Evolutionary conservation across 768 basidiomycete species (phyloP), one percentile per base, ranked within the genome.

Genomic region (Lactifluus subvellereus): DNA sequence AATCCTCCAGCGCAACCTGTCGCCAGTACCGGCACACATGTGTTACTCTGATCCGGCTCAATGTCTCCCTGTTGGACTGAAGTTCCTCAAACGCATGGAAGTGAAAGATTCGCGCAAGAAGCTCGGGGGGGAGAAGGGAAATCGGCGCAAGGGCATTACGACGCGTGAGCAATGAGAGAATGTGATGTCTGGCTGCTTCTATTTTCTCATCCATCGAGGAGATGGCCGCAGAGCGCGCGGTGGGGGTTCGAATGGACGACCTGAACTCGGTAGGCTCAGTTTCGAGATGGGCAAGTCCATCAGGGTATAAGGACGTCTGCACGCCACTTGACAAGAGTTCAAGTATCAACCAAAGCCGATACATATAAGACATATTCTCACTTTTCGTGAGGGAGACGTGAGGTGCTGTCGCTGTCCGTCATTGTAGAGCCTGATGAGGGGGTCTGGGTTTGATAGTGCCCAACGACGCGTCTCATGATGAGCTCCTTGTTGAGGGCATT

Each of bases 11-110:
- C 22, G 65, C 61, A 16, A 61, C 45, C 10, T 62, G 49, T 32
- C 61, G 61, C 65, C 65, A 66, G 38, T 54, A 45, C n/a, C 38
- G 60, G 38, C 65, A 66, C 9, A 66, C 65, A 32, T 66, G 65
- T 11, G 65, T 66, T 8, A 37, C 61, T 4, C 2, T 14, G 27
- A 62, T 62, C 61, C 61, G 57, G 55, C 61, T 54, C 27, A 62
- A 47, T 35, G 33, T 42, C 13, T 7, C 4, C 4, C 8, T 22
- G 3, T n/a, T 33, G 43, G 32, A 40, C 27, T 38, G 32, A 27
- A 55, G 7, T 30, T 54, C 54, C 6, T 22, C 47, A 10, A 20
- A 13, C 10, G 37, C 27, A 11, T 30, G 27, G 22, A 58, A n/a
- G n/a, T 32, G 54, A 48, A 66, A 66, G 20, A 66, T 38, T 16